A percentile compares a stretch with the other conserved stretches of the same genome.
Conservation (phyloP, 306 rosid genomes). For the Vachellia collinsii region DNA sequence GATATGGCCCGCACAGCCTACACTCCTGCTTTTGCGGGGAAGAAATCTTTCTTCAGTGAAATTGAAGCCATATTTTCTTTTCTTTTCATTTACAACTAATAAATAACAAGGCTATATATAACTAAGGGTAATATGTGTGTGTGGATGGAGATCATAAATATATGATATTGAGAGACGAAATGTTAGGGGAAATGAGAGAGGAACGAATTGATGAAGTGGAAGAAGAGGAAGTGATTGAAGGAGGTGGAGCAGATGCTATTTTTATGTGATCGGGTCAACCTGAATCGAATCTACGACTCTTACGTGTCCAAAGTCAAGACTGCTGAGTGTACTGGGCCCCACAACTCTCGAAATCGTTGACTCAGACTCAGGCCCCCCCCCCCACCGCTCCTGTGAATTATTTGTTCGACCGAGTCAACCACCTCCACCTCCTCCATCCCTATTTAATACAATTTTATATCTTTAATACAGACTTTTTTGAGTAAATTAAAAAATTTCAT, state of each 20-base stretch:
- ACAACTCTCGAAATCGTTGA: slow-evolving; percentile 46
- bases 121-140: too few relatives aligned
- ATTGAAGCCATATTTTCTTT: not conserved
- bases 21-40: too few relatives aligned
- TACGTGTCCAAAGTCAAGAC: slow-evolving; percentile 16
- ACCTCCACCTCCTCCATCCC: not conserved
- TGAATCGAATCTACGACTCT: slow-evolving; percentile 30
- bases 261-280: slow-evolving; percentile 44
- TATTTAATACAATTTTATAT: not conserved
- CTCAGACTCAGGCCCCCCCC: slow-evolving; percentile 50
- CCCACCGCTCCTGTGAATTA: too few relatives aligned
- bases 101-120: too few relatives aligned
- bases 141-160: too few relatives aligned
- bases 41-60: too few relatives aligned
- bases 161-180: not conserved
- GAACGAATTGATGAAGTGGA: not conserved
- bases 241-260: not conserved
- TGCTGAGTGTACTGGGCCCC: not conserved
- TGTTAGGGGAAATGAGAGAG: not conserved
- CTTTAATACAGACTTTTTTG: too few relatives aligned
- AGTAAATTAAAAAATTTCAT: too few relatives aligned
- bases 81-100: too few relatives aligned
- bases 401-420: not conserved
- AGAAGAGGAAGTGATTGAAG: not conserved
- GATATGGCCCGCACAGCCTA: too few relatives aligned